A percentile compares a stretch with the other conserved stretches of the same genome.
Conservation (phyloP, 768 basidiomycete species). For the Termitomyces eurrhizus region DNA sequence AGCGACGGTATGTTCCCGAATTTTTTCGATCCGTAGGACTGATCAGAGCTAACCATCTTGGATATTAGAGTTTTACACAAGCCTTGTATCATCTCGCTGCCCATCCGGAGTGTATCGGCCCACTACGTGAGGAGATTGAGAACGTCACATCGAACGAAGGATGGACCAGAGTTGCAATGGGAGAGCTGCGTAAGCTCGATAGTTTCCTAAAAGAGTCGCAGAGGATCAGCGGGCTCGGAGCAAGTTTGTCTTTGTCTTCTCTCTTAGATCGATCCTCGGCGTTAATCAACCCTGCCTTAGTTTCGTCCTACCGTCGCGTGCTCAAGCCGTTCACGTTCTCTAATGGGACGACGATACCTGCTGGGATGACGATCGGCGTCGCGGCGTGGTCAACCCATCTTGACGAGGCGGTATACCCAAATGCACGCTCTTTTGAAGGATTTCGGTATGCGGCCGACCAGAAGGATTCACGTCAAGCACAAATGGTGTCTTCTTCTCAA, state of each 20-base stretch:
- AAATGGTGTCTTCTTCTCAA: constrained; percentile 23
- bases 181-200: constrained; percentile 37
- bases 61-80: constrained; percentile 30
- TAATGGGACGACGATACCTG: constrained; percentile 21
- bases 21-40: constrained; percentile 20
- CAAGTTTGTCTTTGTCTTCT: constrained; percentile 18
- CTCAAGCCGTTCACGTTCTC: constrained; percentile 22
- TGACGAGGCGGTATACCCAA: constrained; percentile 4
- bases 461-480: constrained; percentile 25
- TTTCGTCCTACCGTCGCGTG: constrained; percentile 16
- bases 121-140: constrained; percentile 42
- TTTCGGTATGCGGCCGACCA: constrained; percentile 34
- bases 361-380: constrained; percentile 18
- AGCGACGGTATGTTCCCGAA: constrained; percentile 28
- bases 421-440: constrained; percentile 35
- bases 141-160: constrained; percentile 30
- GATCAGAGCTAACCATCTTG: constrained; percentile 23
- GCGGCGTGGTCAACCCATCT: constrained; percentile 9
- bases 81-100: constrained; percentile 35
- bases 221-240: constrained; percentile 23
- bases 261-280: background rate
- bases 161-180: constrained; percentile 31
- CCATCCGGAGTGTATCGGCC: constrained; percentile 25
- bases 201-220: constrained; percentile 41
- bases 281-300: constrained; percentile 5